Conservation (phyloP, 495 filamentous ascomycete genomes). For the Podospora sp. region DNA sequence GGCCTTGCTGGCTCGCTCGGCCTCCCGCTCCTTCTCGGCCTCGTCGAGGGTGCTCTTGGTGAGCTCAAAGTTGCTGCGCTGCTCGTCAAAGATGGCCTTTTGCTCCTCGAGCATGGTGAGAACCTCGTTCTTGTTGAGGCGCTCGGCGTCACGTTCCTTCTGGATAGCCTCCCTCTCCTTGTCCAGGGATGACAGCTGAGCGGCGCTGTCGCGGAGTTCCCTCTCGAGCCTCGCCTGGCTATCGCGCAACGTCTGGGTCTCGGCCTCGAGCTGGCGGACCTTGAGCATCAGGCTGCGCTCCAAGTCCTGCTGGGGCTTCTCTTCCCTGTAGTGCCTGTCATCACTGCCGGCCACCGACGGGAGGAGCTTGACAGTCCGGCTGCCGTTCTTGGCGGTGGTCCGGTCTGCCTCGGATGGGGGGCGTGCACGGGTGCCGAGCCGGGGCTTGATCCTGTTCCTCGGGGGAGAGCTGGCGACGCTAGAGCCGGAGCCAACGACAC, state of each 20-base stretch:
- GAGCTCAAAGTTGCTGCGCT: constrained; percentile 45
- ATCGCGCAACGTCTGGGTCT: constrained; percentile 40
- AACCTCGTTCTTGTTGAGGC: constrained; percentile 26
- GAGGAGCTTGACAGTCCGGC: constrained; percentile 37
- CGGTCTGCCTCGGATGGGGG: constrained; percentile 33
- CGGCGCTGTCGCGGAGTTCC: constrained; percentile 39
- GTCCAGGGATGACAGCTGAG: constrained; percentile 9
- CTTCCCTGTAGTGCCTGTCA: constrained; percentile 27
- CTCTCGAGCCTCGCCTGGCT: constrained; percentile 35
- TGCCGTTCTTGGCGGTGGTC: constrained; percentile 29
- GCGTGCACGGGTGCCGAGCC: constrained; percentile 32
- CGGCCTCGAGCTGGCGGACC: constrained; percentile 47
- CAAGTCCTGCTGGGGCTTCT: constrained; percentile 18
- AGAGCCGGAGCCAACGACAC: constrained; percentile 33
- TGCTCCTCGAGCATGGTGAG: constrained; percentile 40
- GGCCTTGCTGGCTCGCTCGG: constrained; percentile 26
- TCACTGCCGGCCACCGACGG: constrained; percentile 20
- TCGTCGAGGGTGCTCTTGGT: constrained; percentile 41
- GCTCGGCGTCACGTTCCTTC: constrained; percentile 38
- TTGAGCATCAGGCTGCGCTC: constrained; percentile 41
- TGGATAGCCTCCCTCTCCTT: constrained; percentile 29
- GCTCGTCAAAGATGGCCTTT: constrained; percentile 45
- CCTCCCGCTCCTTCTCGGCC: constrained; percentile 35
- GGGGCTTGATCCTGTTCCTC: constrained; percentile 35
- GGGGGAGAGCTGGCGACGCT: constrained; percentile 36